These are phyloP conservation scores for Rutstroemia sydowiana DNA, from an alignment of 2,329 filamentous ascomycete species.

Conservation along the genomic window DNA sequence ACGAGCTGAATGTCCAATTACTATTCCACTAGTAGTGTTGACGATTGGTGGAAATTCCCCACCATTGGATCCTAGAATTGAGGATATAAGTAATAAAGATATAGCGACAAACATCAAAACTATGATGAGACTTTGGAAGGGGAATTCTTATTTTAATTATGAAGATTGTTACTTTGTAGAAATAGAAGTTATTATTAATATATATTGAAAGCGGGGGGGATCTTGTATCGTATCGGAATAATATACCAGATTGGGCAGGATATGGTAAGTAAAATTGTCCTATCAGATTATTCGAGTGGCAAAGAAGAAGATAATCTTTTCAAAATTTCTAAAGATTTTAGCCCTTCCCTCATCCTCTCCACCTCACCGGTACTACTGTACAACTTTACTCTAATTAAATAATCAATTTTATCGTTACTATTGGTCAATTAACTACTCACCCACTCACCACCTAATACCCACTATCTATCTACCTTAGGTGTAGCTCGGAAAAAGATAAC, in stretches of 20 bases:
- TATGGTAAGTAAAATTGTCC: not conserved
- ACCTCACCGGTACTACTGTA: not conserved
- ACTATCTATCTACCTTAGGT: too few relatives aligned
- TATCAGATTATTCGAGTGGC: not conserved
- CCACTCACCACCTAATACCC: too few relatives aligned
- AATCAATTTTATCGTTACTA: not conserved
- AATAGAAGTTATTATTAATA: too few relatives aligned
- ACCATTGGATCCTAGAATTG: not conserved
- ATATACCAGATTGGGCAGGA: too few relatives aligned
- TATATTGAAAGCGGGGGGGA: too few relatives aligned
- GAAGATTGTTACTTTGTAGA: too few relatives aligned
- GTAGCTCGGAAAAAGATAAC: too few relatives aligned
- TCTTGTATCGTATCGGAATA: too few relatives aligned
- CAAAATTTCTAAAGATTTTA: too few relatives aligned
- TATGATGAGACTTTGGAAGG: too few relatives aligned
- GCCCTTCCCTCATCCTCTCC: not conserved
- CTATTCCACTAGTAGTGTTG: slow-evolving; percentile 22
- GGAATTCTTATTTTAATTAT: too few relatives aligned
- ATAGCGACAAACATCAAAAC: not conserved
- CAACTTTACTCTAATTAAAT: not conserved
- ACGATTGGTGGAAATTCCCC: slow-evolving; percentile 11
- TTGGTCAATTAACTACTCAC: too few relatives aligned
- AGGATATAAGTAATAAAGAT: not conserved
- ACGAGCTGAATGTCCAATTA: slow-evolving; percentile 20
- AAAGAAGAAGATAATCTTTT: not conserved